Evolutionary conservation across 345 rosid species (phyloP).

Genomic region (Streptanthus diversifolius): DNA sequence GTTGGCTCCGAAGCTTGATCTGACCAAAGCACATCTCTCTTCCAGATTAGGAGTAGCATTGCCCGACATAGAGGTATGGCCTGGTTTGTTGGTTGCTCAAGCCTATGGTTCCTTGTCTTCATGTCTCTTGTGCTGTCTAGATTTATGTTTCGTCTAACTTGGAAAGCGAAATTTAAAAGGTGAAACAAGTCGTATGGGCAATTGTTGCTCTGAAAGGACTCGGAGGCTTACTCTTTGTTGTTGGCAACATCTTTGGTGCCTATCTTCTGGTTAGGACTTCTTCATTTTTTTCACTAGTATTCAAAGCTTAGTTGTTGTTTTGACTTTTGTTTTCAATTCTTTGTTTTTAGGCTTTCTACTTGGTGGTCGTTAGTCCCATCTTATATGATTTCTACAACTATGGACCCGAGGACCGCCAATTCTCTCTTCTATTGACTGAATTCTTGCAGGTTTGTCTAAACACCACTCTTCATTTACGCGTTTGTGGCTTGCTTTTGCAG

Average conservation of each 20-base stretch:
- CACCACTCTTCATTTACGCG: neutral
- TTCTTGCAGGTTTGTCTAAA: conserved; percentile 56
- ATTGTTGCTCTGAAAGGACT: conserved; percentile 56
- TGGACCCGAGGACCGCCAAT: conserved; percentile 38
- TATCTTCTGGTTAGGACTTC: conserved; percentile 58
- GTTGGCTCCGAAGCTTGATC: conserved; percentile 57
- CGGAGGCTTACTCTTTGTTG: conserved; percentile 73
- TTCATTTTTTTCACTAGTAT: neutral
- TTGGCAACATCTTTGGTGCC: conserved; percentile 72
- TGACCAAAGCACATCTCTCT: conserved; percentile 51
- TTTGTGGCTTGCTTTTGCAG: neutral
- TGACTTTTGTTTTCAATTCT: neutral
- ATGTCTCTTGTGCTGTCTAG: conserved; percentile 1
- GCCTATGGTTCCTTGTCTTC: neutral
- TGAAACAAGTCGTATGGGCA: conserved; percentile 46
- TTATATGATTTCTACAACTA: conserved; percentile 84
- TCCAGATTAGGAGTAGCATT: conserved; percentile 42
- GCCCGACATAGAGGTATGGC: conserved; percentile 64
- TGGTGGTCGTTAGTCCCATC: conserved; percentile 54
- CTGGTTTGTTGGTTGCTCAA: neutral
- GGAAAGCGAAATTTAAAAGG: conserved; percentile 38
- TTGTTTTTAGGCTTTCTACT: conserved; percentile 53
- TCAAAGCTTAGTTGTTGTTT: neutral
- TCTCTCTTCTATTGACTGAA: conserved; percentile 45
- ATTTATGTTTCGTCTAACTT: conserved; percentile 12